Evolutionary conservation across 2,329 filamentous ascomycete species (phyloP), one percentile per base, ranked within the genome.

Genomic region (Fusarium tuaranense): DNA sequence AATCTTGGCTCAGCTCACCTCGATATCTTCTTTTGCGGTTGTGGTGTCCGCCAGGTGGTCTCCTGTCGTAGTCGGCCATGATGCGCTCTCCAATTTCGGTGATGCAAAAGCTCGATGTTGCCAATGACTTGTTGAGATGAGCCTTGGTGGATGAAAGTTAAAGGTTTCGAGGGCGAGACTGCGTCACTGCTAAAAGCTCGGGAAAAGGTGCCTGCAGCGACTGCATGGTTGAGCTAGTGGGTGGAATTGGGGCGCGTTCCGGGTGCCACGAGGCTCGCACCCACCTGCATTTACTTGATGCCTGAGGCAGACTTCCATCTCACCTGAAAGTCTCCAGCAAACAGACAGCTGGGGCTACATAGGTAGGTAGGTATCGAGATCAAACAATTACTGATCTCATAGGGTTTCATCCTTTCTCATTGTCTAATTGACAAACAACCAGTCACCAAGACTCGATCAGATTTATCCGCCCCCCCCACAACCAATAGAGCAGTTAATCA

Each of bases 1-100:
- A 82, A 58, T 16, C 38, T 64, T 14, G 34, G 30, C 30, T 60
- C 20, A 25, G 51, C 77, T 72, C 48, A 95, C 95, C 95, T 93
- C 94, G 89, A 81, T 92, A 93, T 81, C 95, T 90, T 79, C 93
- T 89, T 85, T 97, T 97, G 82, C 93, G 91, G 78, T 90, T 91
- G 82, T 91, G 87, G 79, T 88, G 84, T 70, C 89, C 83, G 41
- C 87, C 84, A 16, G 81, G 79, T 39, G 86, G 88, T 81, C 92
- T 84, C 73, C 88, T 85, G 73, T 91, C 89, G 82, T 89, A 86
- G 77, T 91, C 89, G 57, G 87, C 87, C 89, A 91, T 84, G 63
- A 61, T 79, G 68, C 55, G 69, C 61, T 77, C 67, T 57, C 75
- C 51, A 63, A 62, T 66, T 58, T 62, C 44, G 25, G 51, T 41